Base-by-base conservation (phyloP, 345 rosid genomes). In the Luvunga scandens region DNA sequence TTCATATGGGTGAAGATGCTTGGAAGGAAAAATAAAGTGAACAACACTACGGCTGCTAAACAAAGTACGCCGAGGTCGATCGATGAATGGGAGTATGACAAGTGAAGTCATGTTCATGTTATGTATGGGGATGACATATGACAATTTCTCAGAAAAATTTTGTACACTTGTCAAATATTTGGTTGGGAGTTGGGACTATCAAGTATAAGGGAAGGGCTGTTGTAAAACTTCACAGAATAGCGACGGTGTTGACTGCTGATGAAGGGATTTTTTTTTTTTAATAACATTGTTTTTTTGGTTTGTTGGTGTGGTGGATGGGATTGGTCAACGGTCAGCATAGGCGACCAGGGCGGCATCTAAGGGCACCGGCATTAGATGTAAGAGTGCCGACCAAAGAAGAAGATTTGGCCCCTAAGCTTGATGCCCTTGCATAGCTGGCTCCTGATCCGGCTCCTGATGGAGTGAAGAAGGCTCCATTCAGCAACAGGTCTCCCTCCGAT, bases 341-440 rank as follows among this genome's bases (percentile, higher is more conserved):
- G 74, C 84, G 84, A 63, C 91, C 91, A n/a, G 34, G 33, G 80
- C 87, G 88, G 75, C 93, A 90, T 62, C 71, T 56, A 61, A 88
- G 89, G 25, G 85, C 86, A 77, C 93, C 93, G 12, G 91, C 88
- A 36, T 60, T 81, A 50, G 84, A 83, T 53, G 93, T 90, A 55
- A 90, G 64, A 57, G 69, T 10, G 31, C 87, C 91, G 36, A 90
- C 91, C 79, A 85, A 64, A 21, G 90, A 85, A 72, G 91, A 90
- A 0, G 93, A 84, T 65, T 87, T 90, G 56, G 93, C 93, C 34
- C 81, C 88, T 78, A 90, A 87, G 83, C 93, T 90, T 9, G 93
- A 90, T 69, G 93, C 93, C 85, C 88, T 87, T 57, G 91, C 93
- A 39, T 87, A 90, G 75, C 87, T 88, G 34, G 88, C 81, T 38